Evolutionary conservation across 768 basidiomycete species (phyloP), one percentile per base, ranked within the genome.

Genomic region (Tricholoma saponaceum): DNA sequence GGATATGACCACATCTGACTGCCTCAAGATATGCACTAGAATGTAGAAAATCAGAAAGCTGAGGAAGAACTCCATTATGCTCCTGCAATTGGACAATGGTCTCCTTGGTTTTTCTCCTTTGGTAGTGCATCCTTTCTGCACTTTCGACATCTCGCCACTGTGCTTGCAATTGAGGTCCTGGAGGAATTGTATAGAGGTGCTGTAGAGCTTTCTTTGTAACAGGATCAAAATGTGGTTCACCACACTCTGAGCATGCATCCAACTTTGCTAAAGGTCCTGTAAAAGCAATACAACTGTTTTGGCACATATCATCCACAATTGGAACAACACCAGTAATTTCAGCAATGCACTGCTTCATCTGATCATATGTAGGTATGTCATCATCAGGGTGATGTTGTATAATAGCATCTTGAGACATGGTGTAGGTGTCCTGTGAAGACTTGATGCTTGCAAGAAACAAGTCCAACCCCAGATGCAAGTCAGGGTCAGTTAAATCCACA

Each of bases 131-230:
- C 1, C 61, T 56, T 1, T 47, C 25, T 0, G 77, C 69, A 14
- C 67, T 58, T 1, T 61, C 56, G 0, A 39, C 53, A 14, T 55
- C 63, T 0, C 68, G 57, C 14, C 71, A 64, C 1, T 74, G 60
- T 0, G 79, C 76, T 51, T 81, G 79, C 0, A 81, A 54, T 51
- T 79, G 77, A 0, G 76, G 76, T 2, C 77, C 76, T 13, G 79
- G 26, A 0, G 72, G 75, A 5, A 83, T 70, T 0, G 78, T 80
- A 5, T 55, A 56, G 28, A 74, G 73, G 13, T 72, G 64, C 14
- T 73, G 63, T 0, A 67, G 64, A 0, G 77, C 63, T 52, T 71
- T 70, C 4, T 54, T 22, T 4, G 54, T 18, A 18, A 32, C 52
- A 32, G 5, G 51, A 41, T 74, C 60, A 60, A 70, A 78, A 0